Evolutionary conservation across 192 early-diverging fungal species (phyloP), one percentile per base, ranked within the genome.

Genomic region (Pecoramyces ruminantium): DNA sequence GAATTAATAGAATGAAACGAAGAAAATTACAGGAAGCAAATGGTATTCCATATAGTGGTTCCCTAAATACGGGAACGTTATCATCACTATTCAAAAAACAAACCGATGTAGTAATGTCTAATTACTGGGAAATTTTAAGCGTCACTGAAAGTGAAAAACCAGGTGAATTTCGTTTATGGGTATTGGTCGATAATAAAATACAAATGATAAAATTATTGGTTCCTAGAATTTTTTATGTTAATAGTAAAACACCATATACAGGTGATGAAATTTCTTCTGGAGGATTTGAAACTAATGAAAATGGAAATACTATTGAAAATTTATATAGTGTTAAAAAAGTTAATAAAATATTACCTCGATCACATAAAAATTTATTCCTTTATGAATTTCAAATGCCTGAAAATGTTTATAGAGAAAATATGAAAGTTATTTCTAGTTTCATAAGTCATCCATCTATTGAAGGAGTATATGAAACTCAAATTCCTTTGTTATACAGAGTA

Each of bases 391-490:
- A 84, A 29, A 95, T 97, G 95, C 77, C 89, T 21, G 97, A 99
- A 85, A 79, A 82, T 12, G 89, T 92, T 21, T 99, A 91, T 85
- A 89, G 87, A 25, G 87, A 88, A 58, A 90, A 96, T 83, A 85
- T 87, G 21, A 91, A 91, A 80, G 88, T 93, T 81, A 92, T 96
- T 86, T 84, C 91, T 15, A 87, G 89, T 27, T 89, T 97, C 79
- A 95, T 97, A 80, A 94, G 92, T 81, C 92, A 97, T 84, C 93
- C 95, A 29, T 87, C 91, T 29, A 92, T 96, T 30, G 94, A 94
- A 80, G 97, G 96, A 40, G 94, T 97, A 13, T 99, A 99, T 83
- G 97, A 99, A 88, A 93, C 95, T 0, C 92, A 97, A 80, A 84
- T 97, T 11, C 92, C 94, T 21, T 84, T 95, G 8, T 78, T 94